Evolutionary conservation across 129 eudicot genomes (phyloP).

Genomic region (Tagetes patula): DNA sequence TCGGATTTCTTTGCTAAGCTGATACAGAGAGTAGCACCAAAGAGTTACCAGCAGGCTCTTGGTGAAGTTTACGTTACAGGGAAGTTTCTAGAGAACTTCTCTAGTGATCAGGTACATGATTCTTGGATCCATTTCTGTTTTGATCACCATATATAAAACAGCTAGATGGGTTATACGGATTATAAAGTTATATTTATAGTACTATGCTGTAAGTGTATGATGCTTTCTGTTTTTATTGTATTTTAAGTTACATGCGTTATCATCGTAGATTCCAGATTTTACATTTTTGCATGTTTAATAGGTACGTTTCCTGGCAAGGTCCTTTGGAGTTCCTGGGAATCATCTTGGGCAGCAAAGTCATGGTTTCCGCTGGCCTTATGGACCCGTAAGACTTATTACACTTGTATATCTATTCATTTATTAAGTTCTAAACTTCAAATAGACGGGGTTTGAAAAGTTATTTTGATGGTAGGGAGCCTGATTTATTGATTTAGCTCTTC

Average conservation of each 20-base stretch:
- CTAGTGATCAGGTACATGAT: conserved; percentile 80
- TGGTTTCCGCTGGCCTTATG: conserved; percentile 99
- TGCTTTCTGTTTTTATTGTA: conserved; percentile 9
- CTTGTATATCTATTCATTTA: not conserved
- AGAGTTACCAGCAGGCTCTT: conserved; percentile 94
- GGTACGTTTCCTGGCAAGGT: conserved; percentile 96
- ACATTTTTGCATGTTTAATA: conserved; percentile 32
- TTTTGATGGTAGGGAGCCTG: not conserved
- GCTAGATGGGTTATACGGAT: conserved; percentile 3
- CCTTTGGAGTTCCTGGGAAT: conserved; percentile 96
- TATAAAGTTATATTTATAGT: not conserved
- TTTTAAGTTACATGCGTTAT: conserved; percentile 4
- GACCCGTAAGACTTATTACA: conserved; percentile 67
- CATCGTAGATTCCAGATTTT: not conserved
- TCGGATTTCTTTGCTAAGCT: conserved; percentile 83
- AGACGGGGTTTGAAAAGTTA: conserved; percentile 6
- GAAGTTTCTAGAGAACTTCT: conserved; percentile 90
- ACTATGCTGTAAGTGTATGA: not conserved
- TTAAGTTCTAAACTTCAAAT: not conserved
- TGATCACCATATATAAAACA: not conserved
- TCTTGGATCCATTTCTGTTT: not conserved
- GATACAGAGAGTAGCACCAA: conserved; percentile 93
- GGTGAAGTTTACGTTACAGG: conserved; percentile 87
- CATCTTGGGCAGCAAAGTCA: conserved; percentile 99
- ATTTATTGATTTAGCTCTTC: conserved; percentile 16